Evolutionary conservation across 495 filamentous ascomycete species (phyloP).

Genomic region (Penicillium soppii): DNA sequence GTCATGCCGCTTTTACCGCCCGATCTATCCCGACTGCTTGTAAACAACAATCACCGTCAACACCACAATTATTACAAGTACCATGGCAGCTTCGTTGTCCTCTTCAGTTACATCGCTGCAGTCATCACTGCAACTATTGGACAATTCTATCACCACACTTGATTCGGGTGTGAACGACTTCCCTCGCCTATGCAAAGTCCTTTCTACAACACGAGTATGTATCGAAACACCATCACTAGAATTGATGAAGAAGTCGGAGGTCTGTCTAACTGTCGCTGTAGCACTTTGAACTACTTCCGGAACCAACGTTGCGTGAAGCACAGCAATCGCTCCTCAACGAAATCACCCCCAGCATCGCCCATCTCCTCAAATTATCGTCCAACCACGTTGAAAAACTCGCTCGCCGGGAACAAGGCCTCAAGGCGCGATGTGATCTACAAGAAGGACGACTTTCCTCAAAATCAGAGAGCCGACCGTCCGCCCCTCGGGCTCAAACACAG

Average conservation of each 20-base stretch:
- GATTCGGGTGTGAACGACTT: constrained; percentile 72
- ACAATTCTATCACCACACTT: constrained; percentile 70
- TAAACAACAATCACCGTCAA: constrained; percentile 31
- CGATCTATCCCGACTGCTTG: constrained; percentile 24
- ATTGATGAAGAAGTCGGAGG: neutral
- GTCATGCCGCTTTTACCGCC: constrained; percentile 34
- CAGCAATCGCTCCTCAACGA: constrained; percentile 69
- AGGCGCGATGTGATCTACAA: constrained; percentile 68
- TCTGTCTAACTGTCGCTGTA: constrained; percentile 24
- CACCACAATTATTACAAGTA: too few relatives aligned
- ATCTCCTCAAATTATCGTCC: constrained; percentile 62
- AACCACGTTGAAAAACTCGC: constrained; percentile 72
- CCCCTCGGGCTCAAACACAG: constrained; percentile 21
- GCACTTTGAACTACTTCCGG: constrained; percentile 80
- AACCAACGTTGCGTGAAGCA: constrained; percentile 63
- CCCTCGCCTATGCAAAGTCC: constrained; percentile 67
- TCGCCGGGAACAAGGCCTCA: constrained; percentile 65
- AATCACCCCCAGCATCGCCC: constrained; percentile 70
- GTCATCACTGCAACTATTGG: constrained; percentile 68
- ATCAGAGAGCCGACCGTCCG: constrained; percentile 26
- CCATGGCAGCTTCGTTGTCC: constrained; percentile 53
- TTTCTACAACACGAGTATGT: constrained; percentile 67
- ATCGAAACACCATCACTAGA: neutral
- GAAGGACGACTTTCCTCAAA: constrained; percentile 61
- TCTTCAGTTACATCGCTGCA: constrained; percentile 70